These are phyloP conservation scores for Lentithecium fluviatile DNA, from an alignment of 495 filamentous ascomycete genomes.

Conservation along the genomic window DNA sequence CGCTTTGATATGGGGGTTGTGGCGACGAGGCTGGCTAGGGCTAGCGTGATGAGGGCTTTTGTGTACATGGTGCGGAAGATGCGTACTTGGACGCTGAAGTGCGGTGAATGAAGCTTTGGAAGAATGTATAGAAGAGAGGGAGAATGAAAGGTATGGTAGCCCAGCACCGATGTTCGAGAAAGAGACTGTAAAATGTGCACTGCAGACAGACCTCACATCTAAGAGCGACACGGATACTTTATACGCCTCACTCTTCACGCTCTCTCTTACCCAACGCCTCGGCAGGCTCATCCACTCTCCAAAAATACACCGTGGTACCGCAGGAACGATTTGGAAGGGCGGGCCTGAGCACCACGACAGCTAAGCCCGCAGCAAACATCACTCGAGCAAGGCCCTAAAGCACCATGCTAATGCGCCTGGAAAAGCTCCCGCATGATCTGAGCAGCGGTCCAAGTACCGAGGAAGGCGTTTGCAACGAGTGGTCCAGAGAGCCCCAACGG, in stretches of 20 bases:
- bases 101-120: too few relatives aligned
- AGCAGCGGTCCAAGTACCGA: conserved; percentile 3
- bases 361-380: too few relatives aligned
- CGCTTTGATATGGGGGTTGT: conserved; percentile 19
- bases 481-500: conserved; percentile 6
- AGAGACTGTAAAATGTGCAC: not conserved
- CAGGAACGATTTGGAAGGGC: too few relatives aligned
- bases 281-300: too few relatives aligned
- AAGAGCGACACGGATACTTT: not conserved
- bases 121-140: not conserved
- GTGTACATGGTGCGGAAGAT: conserved; percentile 18
- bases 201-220: not conserved
- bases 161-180: conserved; percentile 7
- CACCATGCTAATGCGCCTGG: not conserved
- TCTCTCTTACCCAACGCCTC: too few relatives aligned
- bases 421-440: not conserved
- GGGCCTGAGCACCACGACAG: too few relatives aligned
- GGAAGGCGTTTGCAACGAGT: conserved; percentile 6
- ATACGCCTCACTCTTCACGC: too few relatives aligned
- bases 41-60: conserved; percentile 12
- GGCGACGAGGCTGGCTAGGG: conserved; percentile 10
- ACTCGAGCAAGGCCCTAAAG: conserved; percentile 3
- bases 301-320: not conserved
- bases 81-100: too few relatives aligned
- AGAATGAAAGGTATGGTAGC: conserved; percentile 2